phyloP scores from a whole-genome alignment of 306 rosid genomes.

The Gastrolobium bilobum region DNA sequence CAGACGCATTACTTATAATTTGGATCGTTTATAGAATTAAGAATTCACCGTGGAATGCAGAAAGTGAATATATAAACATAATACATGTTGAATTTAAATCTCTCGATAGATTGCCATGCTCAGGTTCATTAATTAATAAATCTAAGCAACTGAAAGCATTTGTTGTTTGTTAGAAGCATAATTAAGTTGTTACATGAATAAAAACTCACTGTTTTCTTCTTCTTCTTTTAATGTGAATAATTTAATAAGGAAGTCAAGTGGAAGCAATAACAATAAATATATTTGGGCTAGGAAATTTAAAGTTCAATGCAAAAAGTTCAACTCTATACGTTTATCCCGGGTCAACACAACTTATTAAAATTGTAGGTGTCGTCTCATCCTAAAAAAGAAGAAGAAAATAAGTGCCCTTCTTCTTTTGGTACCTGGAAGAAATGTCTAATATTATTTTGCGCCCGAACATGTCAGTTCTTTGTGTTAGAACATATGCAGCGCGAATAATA shows the following conservation, averaged over 20 bases:
- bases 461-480: neutral
- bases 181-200: neutral
- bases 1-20: constrained; percentile 17
- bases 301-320: constrained; percentile 10
- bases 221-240: neutral
- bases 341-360: neutral
- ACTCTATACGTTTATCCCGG: neutral
- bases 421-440: neutral
- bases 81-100: neutral
- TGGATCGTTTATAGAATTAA: constrained; percentile 25
- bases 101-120: constrained; percentile 1
- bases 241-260: neutral
- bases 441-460: neutral
- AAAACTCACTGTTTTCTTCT: neutral
- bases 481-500: neutral
- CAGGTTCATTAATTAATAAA: constrained; percentile 4
- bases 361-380: neutral
- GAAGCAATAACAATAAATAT: neutral
- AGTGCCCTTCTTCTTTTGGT: neutral
- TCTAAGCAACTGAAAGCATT: constrained; percentile 28
- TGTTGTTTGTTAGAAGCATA: neutral
- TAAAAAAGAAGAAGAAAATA: neutral
- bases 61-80: neutral
- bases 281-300: constrained; percentile 2
- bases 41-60: neutral